A percentile compares a stretch with the other conserved stretches of the same genome.
phyloP scores from a whole-genome alignment of 192 early-diverging fungal species.

The Mortierella alpina region DNA sequence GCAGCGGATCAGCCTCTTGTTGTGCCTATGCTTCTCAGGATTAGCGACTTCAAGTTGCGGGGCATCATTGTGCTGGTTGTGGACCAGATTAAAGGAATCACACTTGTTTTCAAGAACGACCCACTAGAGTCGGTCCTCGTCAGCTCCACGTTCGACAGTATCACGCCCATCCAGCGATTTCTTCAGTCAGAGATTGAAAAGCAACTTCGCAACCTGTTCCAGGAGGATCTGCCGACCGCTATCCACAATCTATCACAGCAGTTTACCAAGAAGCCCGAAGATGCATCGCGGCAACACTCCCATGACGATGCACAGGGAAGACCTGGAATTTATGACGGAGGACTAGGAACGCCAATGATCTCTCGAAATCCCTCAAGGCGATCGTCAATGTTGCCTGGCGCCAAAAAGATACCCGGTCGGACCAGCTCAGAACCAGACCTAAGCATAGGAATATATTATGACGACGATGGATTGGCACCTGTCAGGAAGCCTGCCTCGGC shows the following conservation, averaged over 20 bases:
- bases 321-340: conserved; percentile 42
- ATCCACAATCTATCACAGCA: conserved; percentile 91
- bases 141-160: conserved; percentile 96
- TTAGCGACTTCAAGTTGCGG: conserved; percentile 87
- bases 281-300: conserved; percentile 27
- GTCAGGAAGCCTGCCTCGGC: conserved; percentile 44
- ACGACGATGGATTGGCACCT: conserved; percentile 19
- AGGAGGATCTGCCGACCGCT: conserved; percentile 92
- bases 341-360: conserved; percentile 34
- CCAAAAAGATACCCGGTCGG: conserved; percentile 37
- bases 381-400: conserved; percentile 11
- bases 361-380: conserved; percentile 38
- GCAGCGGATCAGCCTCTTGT: conserved; percentile 94
- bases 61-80: conserved; percentile 96
- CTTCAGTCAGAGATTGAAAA: conserved; percentile 93
- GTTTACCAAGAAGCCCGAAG: conserved; percentile 64
- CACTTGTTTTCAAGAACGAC: conserved; percentile 97
- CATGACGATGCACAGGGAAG: conserved; percentile 36
- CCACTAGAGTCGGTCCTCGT: conserved; percentile 94
- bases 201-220: conserved; percentile 89
- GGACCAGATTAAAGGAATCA: conserved; percentile 93
- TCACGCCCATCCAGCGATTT: conserved; percentile 87
- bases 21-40: conserved; percentile 94
- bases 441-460: conserved; percentile 21
- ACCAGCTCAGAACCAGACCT: conserved; percentile 31